Percentiles rank a stretch among this genome's conserved stretches.
Evolutionary conservation across 768 basidiomycete species (phyloP).

Genomic region (Collybiopsis confluens): DNA sequence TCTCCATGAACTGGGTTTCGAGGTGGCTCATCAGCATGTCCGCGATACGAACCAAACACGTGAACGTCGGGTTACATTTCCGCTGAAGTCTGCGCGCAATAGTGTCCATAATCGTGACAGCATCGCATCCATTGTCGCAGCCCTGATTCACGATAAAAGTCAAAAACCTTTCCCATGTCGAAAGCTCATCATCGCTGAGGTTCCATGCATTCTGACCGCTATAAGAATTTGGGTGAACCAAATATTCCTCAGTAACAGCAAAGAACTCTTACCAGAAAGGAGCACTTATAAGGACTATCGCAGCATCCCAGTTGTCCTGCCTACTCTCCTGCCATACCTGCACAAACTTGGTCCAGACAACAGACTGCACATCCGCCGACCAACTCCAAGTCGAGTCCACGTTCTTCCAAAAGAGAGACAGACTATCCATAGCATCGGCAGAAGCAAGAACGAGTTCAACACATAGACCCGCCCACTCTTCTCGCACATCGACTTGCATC

Average conservation of each 20-base stretch:
- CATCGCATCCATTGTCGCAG: slow-evolving; percentile 56
- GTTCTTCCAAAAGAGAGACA: slow-evolving; percentile 50
- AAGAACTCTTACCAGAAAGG: slow-evolving; percentile 58
- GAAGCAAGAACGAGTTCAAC: slow-evolving; percentile 49
- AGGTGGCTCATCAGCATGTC: slow-evolving; percentile 59
- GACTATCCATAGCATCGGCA: slow-evolving; percentile 30
- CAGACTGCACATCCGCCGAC: slow-evolving; percentile 36
- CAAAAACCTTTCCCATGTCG: slow-evolving; percentile 58
- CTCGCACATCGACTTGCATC: slow-evolving; percentile 38
- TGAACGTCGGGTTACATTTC: slow-evolving; percentile 33
- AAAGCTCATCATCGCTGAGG: slow-evolving; percentile 47
- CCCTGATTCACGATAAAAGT: slow-evolving; percentile 48
- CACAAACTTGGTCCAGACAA: slow-evolving; percentile 56
- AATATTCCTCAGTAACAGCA: neutral
- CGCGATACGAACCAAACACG: slow-evolving; percentile 48
- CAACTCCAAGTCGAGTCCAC: slow-evolving; percentile 30
- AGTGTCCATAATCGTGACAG: slow-evolving; percentile 47
- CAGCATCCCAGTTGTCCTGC: slow-evolving; percentile 50
- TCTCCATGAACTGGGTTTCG: slow-evolving; percentile 36
- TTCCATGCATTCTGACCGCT: slow-evolving; percentile 48
- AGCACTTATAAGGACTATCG: slow-evolving; percentile 47
- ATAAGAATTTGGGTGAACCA: neutral
- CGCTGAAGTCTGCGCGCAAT: slow-evolving; percentile 45
- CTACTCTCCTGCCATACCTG: slow-evolving; percentile 49
- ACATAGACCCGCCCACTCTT: slow-evolving; percentile 58